Percentiles rank a stretch among this genome's conserved stretches.
Evolutionary conservation across 257 asterid species (phyloP).

Genomic region (Paraleonurus japonicus): DNA sequence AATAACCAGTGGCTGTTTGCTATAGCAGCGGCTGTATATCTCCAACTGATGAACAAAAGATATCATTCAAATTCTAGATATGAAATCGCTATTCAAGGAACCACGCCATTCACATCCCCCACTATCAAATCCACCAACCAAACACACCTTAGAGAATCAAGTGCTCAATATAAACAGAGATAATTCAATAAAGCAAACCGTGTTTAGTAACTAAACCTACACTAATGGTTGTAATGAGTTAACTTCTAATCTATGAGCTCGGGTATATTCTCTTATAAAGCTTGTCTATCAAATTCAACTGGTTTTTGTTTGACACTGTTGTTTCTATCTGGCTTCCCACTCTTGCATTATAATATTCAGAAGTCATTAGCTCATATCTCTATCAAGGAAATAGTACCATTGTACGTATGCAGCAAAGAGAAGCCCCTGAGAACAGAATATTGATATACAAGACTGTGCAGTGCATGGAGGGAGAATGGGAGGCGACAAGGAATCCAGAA

Average conservation of each 20-base stretch:
- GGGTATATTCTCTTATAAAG: no score
- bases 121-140: background rate
- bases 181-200: background rate
- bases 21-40: conserved; percentile 80
- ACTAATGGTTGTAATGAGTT: no score
- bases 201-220: no score
- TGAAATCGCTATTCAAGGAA: background rate
- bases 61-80: background rate
- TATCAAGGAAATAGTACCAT: background rate
- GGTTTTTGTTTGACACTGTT: background rate
- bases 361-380: background rate
- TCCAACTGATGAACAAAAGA: conserved; percentile 35
- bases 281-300: background rate
- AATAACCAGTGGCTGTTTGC: conserved; percentile 71
- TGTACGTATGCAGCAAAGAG: background rate
- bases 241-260: no score
- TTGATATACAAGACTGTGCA: background rate
- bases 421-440: background rate
- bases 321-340: background rate
- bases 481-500: background rate
- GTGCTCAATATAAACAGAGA: background rate
- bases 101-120: background rate
- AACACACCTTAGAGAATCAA: background rate
- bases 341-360: background rate
- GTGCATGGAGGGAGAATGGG: background rate